Evolutionary conservation across 139 green algal genomes (phyloP), one percentile per base, ranked within the genome.

Genomic region (Chlamydomonas incerta): DNA sequence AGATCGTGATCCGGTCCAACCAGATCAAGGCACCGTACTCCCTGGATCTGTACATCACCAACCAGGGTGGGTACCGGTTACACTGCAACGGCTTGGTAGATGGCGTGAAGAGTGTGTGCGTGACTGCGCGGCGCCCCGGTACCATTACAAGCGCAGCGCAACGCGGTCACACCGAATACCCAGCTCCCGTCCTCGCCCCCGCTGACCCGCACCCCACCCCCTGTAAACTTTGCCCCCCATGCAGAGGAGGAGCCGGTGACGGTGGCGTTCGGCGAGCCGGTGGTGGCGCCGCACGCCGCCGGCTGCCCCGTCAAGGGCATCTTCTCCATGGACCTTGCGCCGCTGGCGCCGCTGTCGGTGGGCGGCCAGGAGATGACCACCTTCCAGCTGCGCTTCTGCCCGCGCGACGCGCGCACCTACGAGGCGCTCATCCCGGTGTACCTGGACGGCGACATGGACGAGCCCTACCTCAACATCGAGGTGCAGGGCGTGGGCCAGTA

Each of bases 1-100:
- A 87, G 24, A 92, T 96, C 63, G 90, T 96, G 34, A 87, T 93
- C 50, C 81, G 87, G 15, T 91, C 87, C 63, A 91, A 91, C 80
- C 87, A 93, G 72, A 62, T 87, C 60, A 91, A 91, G 71, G 67
- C 86, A 46, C 50, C 72, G 0, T 91, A 87, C 74, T 24, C 15
- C 34, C 14, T 74, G 1, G 80, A 86, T 28, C 23, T 86, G 35
- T 86, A 86, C 68, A 21, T 86, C 52, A 86, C 68, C 24, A 86
- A 86, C 68, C 67, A 87, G 47, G 67, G 70, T 87, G 57, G 0
- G 60, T 70, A 50, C 41, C 41, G 26, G 66, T 11, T 70, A n/a
- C n/a, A n/a, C n/a, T n/a, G n/a, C n/a, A n/a, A n/a, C n/a, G n/a
- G n/a, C n/a, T n/a, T n/a, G n/a, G n/a, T n/a, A n/a, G n/a, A n/a